Conservation (phyloP, 1,284 basidiomycete species). For the Pulveroboletus sp. region DNA sequence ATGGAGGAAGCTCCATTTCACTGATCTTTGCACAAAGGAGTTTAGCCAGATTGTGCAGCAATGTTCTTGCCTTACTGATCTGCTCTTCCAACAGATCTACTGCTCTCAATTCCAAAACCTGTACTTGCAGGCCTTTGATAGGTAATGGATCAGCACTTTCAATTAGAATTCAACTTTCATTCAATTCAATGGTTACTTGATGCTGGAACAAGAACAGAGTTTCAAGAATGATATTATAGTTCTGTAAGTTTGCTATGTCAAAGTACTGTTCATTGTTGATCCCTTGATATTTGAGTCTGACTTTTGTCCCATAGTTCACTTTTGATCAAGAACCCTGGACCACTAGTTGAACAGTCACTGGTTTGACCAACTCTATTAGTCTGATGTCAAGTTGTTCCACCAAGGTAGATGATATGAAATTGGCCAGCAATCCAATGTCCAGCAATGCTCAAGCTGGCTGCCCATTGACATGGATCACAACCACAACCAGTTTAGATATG, state of each 20-base stretch:
- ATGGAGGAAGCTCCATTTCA: no score
- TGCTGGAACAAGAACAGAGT: constrained; percentile 39
- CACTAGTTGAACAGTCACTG: constrained; percentile 35
- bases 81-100: neutral
- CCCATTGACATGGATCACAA: constrained; percentile 38
- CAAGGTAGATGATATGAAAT: constrained; percentile 43
- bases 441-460: constrained; percentile 35
- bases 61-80: no score
- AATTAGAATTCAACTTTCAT: neutral
- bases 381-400: constrained; percentile 37
- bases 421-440: constrained; percentile 40
- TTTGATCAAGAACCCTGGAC: constrained; percentile 32
- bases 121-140: neutral
- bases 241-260: constrained; percentile 34
- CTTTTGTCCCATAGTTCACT: constrained; percentile 30
- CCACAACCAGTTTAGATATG: constrained; percentile 36
- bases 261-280: constrained; percentile 28
- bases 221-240: constrained; percentile 38
- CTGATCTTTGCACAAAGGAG: no score
- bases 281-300: constrained; percentile 28
- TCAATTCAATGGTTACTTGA: constrained; percentile 15
- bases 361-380: constrained; percentile 25
- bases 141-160: neutral
- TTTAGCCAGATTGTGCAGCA: no score
- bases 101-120: neutral